Base-by-base conservation (phyloP, 2,329 filamentous ascomycete genomes). In the Hymenoscyphus fructigenus region DNA sequence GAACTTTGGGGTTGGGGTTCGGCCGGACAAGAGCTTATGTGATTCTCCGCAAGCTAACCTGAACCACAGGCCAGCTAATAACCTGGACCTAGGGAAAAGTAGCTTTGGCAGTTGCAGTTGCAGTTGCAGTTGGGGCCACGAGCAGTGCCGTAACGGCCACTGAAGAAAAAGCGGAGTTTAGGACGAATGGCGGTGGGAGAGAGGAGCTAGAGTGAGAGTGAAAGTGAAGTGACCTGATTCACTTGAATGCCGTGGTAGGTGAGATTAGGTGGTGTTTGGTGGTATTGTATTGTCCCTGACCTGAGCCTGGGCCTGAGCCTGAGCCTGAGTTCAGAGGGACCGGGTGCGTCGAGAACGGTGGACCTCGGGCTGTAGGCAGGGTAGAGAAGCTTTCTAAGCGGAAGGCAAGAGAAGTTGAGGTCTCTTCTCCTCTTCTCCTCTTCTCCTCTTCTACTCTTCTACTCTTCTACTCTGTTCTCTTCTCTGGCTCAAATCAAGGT, bases 1-100 rank as follows among this genome's bases (percentile, higher is more conserved):
- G n/a, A 53, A 26, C 3, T 23, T 23, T 53, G 47, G 47, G 47
- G 47, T 50, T 50, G 47, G 47, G 47, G n/a, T 53, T 23, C 20
- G 44, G 47, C 47, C 47, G 47, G 47, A 53, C 47, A 10, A 53
- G 47, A 53, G 47, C 47, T 53, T 26, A 23, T 53, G 47, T 53
- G 47, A 26, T 53, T 53, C 47, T 53, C 47, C 47, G 47, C 47
- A 53, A 17, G 36, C 36, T 38, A 38, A 14, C 36, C 14, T 38
- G 14, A 38, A 38, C 36, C 12, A 38, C 36, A 14, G 20, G 20
- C 9, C 47, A 53, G 20, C n/a, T 15, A 38, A 38, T 15, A 32
- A 32, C 29, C 41, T n/a, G 41, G 47, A 23, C 20, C 47, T 26
- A 23, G 47, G 47, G 20, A 14, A 23, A 12, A 50, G 44, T 23